Conservation (phyloP, 2,329 filamentous ascomycete genomes). For the Aspergillus proliferans region DNA sequence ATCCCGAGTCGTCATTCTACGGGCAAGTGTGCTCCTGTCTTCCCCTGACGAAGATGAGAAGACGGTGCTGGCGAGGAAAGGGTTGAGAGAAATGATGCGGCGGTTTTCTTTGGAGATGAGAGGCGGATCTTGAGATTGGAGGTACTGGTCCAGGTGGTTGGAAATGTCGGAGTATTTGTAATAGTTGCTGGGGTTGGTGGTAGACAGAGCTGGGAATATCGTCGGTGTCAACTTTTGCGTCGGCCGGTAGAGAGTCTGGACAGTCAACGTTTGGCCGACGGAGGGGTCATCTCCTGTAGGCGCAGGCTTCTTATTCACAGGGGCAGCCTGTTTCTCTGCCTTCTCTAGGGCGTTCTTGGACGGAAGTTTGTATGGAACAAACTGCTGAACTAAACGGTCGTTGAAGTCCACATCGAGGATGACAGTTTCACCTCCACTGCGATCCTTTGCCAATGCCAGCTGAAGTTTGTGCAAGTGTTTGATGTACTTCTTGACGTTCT, state of each 20-base stretch:
- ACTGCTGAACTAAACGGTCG: conserved; percentile 48
- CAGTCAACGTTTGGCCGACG: conserved; percentile 37
- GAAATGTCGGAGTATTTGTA: conserved; percentile 58
- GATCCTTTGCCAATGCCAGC: conserved; percentile 60
- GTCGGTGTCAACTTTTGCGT: conserved; percentile 53
- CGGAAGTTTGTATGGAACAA: conserved; percentile 58
- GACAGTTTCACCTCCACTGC: conserved; percentile 57
- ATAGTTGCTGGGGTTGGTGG: conserved; percentile 47
- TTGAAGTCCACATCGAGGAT: conserved; percentile 61
- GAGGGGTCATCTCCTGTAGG: conserved; percentile 33
- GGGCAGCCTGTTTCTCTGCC: conserved; percentile 26
- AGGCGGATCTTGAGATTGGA: conserved; percentile 48
- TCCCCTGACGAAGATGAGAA: conserved; percentile 49
- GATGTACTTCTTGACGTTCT: conserved; percentile 64
- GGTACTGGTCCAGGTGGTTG: conserved; percentile 51
- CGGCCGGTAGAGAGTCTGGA: conserved; percentile 51
- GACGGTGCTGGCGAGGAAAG: conserved; percentile 57
- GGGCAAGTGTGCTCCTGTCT: conserved; percentile 52
- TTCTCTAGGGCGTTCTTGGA: conserved; percentile 48
- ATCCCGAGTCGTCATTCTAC: conserved; percentile 55
- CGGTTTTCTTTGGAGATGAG: conserved; percentile 54
- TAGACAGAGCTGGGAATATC: conserved; percentile 43
- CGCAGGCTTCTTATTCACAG: conserved; percentile 23
- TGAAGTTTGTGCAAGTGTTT: conserved; percentile 59
- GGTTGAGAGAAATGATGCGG: conserved; percentile 56